phyloP scores from a whole-genome alignment of 1,284 basidiomycete genomes.

The Heterobasidion annosum region DNA sequence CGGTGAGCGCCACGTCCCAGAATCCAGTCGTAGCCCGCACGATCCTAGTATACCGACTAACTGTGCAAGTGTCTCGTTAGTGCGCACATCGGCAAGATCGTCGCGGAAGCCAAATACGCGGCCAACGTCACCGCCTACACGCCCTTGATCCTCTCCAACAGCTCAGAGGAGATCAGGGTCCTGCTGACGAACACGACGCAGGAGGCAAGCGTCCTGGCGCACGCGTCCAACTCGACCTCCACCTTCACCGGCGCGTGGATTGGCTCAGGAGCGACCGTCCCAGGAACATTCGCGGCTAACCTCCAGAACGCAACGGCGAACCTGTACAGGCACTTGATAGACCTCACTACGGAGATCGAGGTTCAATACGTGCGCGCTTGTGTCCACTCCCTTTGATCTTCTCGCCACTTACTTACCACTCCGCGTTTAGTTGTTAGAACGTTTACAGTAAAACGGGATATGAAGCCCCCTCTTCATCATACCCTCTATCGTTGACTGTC shows the following conservation, averaged over 20 bases:
- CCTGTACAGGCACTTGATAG: background rate
- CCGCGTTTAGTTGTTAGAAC: no score
- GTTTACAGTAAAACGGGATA: no score
- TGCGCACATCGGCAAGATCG: background rate
- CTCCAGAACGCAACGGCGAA: background rate
- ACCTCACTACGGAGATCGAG: background rate
- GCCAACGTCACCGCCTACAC: background rate
- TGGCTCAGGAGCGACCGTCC: background rate
- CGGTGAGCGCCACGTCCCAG: background rate
- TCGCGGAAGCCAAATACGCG: background rate
- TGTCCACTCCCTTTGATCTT: no score
- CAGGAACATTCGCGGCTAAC: background rate
- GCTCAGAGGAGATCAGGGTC: background rate
- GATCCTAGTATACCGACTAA: no score
- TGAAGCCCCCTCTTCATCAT: no score
- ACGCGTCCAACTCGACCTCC: background rate
- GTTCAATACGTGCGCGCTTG: background rate
- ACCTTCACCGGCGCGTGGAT: background rate
- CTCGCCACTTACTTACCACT: no score
- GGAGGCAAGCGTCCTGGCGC: background rate
- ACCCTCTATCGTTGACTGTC: no score
- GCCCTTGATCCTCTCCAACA: background rate
- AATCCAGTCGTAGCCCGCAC: no score
- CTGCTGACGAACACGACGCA: background rate
- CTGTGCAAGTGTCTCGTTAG: background rate